Evolutionary conservation across 1,284 basidiomycete genomes (phyloP), one percentile per base, ranked within the genome.

Genomic region (Inonotus hispidus): DNA sequence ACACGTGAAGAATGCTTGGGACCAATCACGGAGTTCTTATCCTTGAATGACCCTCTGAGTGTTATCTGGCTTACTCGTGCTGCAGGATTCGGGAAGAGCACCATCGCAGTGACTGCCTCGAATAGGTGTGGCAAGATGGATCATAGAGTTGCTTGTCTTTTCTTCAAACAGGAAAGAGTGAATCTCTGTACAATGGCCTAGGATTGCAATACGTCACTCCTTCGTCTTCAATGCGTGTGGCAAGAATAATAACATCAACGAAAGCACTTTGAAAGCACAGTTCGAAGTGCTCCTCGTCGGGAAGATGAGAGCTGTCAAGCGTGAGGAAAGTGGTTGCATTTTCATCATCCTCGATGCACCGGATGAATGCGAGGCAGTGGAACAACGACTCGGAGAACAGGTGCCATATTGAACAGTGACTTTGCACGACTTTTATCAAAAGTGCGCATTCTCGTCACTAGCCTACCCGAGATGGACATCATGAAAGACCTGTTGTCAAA

Each of bases 21-120:
- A 6, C 60, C 62, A 14, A 69, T 70, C 41, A 49, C 47, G 8
- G 56, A 47, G 7, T 70, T 69, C 69, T 41, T 67, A 14, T 64
- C 64, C 29, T 38, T 35, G 37, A 4, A 10, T 10, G 10, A 1
- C 16, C 1, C n/a, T 27, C 23, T 14, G 21, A 54, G 19, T 38
- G n/a, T 54, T 37, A 58, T 66, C 43, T 58, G 60, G 29, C 58
- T 70, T 7, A 58, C 53, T 11, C 69, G 69, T 14, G 52, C 38
- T 4, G 65, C 63, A 2, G 67, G 65, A 14, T 60, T 57, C 16
- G 54, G 54, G 37, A 70, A 69, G 53, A 66, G 68, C n/a, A 50
- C 66, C 6, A 60, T 70, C n/a, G 67, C 54, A 1, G 38, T 43
- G 7, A 39, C 54, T 3, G 37, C 23, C 25, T 25, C 54, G 1